Evolutionary conservation across 768 basidiomycete genomes (phyloP).

Genomic region (Mycena indigotica): DNA sequence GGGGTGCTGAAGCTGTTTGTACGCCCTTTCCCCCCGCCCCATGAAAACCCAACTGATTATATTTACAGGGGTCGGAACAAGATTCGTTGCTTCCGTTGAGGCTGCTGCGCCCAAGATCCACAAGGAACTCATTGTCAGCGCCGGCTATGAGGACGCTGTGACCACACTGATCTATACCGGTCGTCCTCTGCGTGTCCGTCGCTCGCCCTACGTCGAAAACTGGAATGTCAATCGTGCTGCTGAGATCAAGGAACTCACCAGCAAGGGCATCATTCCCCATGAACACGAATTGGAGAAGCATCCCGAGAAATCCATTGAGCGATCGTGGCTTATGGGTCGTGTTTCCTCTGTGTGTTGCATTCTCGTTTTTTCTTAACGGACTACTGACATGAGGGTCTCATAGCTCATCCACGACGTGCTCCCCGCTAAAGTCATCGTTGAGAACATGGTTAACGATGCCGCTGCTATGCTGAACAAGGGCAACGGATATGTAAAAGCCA

Average conservation of each 20-base stretch:
- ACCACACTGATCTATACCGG: conserved; percentile 91
- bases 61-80: conserved; percentile 71
- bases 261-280: conserved; percentile 80
- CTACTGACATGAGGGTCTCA: conserved; percentile 5
- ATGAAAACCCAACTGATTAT: background rate
- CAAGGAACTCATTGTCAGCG: conserved; percentile 74
- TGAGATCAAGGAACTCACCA: conserved; percentile 83
- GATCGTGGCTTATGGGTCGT: conserved; percentile 83
- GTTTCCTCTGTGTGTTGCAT: conserved; percentile 53
- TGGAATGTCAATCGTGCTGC: conserved; percentile 80
- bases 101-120: conserved; percentile 83
- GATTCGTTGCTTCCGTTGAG: conserved; percentile 83
- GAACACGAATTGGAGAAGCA: conserved; percentile 73
- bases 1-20: conserved; percentile 89
- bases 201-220: conserved; percentile 82
- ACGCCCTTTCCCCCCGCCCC: conserved; percentile 31
- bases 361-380: background rate
- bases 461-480: conserved; percentile 47
- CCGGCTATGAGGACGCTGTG: conserved; percentile 75
- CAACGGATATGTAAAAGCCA: conserved; percentile 39
- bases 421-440: conserved; percentile 82
- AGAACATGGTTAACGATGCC: conserved; percentile 54
- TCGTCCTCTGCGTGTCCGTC: conserved; percentile 82
- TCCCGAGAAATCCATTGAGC: conserved; percentile 73
- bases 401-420: conserved; percentile 74